Evolutionary conservation across 2,329 filamentous ascomycete genomes (phyloP).

Genomic region (Talaromyces sp.): DNA sequence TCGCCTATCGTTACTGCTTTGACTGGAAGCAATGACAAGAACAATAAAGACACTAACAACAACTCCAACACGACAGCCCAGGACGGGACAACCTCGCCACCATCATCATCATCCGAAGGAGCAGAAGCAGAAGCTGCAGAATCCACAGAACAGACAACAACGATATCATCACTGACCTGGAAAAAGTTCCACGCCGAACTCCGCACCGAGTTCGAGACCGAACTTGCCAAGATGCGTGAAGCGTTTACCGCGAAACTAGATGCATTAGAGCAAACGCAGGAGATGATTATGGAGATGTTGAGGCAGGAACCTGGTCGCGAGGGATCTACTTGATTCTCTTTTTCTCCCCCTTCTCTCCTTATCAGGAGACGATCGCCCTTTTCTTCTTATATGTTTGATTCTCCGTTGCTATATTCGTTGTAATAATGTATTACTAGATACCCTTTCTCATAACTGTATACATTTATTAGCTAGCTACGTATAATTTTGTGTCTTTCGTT

Average conservation of each 20-base stretch:
- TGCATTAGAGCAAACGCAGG: conserved; percentile 35
- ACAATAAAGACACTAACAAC: neutral
- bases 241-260: conserved; percentile 34
- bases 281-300: conserved; percentile 39
- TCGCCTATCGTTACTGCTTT: conserved; percentile 24
- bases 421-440: neutral
- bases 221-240: conserved; percentile 30
- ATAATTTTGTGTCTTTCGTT: no score
- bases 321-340: neutral
- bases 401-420: neutral
- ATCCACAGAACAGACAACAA: neutral
- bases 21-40: conserved; percentile 7
- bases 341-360: neutral
- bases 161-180: conserved; percentile 10
- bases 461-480: neutral
- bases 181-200: conserved; percentile 28
- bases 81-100: neutral
- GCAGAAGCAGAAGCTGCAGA: neutral
- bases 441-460: neutral
- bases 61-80: neutral
- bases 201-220: conserved; percentile 27
- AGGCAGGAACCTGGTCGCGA: conserved; percentile 27
- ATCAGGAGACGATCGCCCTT: neutral
- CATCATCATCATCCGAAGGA: neutral
- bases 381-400: neutral